Evolutionary conservation across 306 rosid species (phyloP).

Genomic region (Corylus heterophylla): DNA sequence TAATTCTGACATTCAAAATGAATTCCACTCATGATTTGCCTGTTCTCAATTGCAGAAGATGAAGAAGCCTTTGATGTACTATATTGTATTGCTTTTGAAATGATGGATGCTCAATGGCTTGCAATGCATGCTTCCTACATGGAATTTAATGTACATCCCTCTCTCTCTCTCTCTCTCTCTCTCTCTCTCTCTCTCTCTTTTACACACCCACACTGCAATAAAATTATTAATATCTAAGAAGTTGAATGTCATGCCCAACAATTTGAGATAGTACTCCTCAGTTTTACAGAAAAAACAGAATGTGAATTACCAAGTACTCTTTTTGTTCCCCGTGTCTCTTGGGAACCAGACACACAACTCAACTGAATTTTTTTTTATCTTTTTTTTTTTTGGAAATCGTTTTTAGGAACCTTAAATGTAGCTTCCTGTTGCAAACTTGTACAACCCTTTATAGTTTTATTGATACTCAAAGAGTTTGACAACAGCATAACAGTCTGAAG

Average conservation of each 20-base stretch:
- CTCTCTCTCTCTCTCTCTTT: background rate
- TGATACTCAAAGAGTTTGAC: background rate
- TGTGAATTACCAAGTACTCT: background rate
- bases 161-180: slow-evolving; percentile 21
- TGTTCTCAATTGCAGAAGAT: slow-evolving; percentile 55
- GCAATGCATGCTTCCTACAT: slow-evolving; percentile 94
- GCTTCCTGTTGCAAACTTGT: background rate
- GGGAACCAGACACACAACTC: background rate
- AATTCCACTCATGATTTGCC: slow-evolving; percentile 17
- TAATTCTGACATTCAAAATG: background rate
- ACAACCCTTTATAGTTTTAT: background rate
- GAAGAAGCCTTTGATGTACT: slow-evolving; percentile 82
- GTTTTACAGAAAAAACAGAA: background rate
- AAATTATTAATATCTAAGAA: background rate
- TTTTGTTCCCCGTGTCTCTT: background rate
- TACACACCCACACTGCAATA: no score
- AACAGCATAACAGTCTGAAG: background rate
- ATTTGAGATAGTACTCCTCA: background rate
- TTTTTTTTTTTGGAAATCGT: background rate
- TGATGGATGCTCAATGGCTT: slow-evolving; percentile 99
- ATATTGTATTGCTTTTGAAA: slow-evolving; percentile 81
- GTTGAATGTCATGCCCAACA: background rate
- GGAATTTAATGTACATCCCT: slow-evolving; percentile 78
- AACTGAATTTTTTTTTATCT: no score
- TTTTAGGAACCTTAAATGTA: background rate